Evolutionary conservation across 805 yeast species (phyloP).

Genomic region (Ogataea nakhonphanomensis): DNA sequence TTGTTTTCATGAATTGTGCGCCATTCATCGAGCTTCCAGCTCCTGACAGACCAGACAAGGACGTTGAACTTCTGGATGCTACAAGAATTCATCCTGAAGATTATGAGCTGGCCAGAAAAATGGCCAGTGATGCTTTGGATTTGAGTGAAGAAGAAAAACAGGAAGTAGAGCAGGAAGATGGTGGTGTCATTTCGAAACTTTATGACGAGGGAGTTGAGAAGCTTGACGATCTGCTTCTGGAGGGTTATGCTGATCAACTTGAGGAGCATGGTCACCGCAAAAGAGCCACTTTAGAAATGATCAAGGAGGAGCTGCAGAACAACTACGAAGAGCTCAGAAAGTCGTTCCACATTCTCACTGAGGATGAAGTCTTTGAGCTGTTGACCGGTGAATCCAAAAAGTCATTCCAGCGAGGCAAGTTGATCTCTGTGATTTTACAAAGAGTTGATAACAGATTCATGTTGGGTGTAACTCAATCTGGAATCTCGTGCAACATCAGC

Average conservation of each 20-base stretch:
- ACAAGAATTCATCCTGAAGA: constrained; percentile 98
- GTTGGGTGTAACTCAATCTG: constrained; percentile 49
- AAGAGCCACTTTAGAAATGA: constrained; percentile 76
- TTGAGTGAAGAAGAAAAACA: constrained; percentile 85
- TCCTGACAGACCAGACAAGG: constrained; percentile 50
- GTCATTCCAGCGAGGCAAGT: constrained; percentile 61
- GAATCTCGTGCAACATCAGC: constrained; percentile 40
- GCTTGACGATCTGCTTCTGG: constrained; percentile 82
- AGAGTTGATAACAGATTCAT: constrained; percentile 49
- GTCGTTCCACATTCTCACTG: constrained; percentile 60
- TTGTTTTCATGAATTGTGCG: constrained; percentile 86
- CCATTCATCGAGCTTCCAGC: constrained; percentile 80
- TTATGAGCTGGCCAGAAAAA: constrained; percentile 90
- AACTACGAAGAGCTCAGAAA: constrained; percentile 86
- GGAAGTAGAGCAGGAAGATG: constrained; percentile 72
- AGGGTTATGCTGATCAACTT: constrained; percentile 88
- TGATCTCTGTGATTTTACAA: constrained; percentile 72
- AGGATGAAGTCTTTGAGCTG: constrained; percentile 77
- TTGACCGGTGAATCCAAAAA: constrained; percentile 82
- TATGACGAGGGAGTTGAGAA: constrained; percentile 67
- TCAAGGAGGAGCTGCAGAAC: constrained; percentile 79
- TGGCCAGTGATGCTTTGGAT: constrained; percentile 98
- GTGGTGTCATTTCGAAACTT: constrained; percentile 74
- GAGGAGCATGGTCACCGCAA: constrained; percentile 73
- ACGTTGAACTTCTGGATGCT: constrained; percentile 83